Conservation (phyloP, 495 filamentous ascomycete genomes). For the Parathielavia appendiculata region DNA sequence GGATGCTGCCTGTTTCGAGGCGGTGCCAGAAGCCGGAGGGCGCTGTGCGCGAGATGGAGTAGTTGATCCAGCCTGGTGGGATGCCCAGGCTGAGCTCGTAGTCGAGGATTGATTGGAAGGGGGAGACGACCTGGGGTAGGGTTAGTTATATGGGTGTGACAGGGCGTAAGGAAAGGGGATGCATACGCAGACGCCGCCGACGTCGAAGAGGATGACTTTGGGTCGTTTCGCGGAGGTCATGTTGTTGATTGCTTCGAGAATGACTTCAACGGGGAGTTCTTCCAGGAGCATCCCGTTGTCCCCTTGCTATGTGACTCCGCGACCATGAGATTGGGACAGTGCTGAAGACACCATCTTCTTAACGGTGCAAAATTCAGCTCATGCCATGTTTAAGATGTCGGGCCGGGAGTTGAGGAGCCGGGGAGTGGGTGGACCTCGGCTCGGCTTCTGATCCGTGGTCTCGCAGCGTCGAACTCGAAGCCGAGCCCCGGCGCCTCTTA, state of each 20-base stretch:
- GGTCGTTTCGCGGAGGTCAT: constrained; percentile 44
- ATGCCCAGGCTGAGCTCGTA: constrained; percentile 74
- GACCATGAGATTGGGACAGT: not conserved
- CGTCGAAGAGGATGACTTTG: constrained; percentile 86
- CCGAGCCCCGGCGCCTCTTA: too few species aligned
- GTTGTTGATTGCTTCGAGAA: constrained; percentile 30
- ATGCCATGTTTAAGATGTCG: not conserved
- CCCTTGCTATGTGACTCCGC: not conserved
- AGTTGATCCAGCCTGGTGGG: constrained; percentile 84
- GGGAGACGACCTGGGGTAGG: constrained; percentile 70
- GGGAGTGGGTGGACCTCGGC: constrained; percentile 22
- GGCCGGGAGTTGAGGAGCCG: not conserved
- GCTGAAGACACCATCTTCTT: not conserved
- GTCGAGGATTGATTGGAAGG: constrained; percentile 85
- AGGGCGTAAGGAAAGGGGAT: constrained; percentile 9
- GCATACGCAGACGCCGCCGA: constrained; percentile 93
- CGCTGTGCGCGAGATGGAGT: constrained; percentile 69
- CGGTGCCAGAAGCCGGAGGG: constrained; percentile 86
- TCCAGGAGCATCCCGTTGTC: constrained; percentile 19
- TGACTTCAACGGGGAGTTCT: constrained; percentile 22
- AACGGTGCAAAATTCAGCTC: not conserved
- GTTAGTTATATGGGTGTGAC: constrained; percentile 16
- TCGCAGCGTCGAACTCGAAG: too few species aligned
- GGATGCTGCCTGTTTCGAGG: constrained; percentile 70
- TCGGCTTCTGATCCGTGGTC: not conserved